These are phyloP conservation scores for Pseudocercospora fijiensis DNA, from an alignment of 2,329 filamentous ascomycete species.

Conservation along the genomic window DNA sequence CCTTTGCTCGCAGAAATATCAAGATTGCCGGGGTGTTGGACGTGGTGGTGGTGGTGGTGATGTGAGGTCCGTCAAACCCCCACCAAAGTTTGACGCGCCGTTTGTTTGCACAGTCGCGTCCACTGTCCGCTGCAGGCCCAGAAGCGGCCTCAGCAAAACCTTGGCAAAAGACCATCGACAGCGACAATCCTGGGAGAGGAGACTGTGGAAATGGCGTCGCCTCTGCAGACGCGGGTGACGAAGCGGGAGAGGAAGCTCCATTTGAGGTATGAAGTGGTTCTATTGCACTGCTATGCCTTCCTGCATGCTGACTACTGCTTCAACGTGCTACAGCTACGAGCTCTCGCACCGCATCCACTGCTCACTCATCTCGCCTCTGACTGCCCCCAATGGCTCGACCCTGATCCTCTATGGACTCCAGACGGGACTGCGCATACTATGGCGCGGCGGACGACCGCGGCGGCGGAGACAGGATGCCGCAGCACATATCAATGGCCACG, in stretches of 20 bases:
- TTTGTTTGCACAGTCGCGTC: conserved; percentile 12
- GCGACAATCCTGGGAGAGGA: conserved; percentile 10
- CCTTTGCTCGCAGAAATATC: neutral
- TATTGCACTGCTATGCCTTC: no score
- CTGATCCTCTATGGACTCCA: conserved; percentile 61
- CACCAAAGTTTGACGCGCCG: conserved; percentile 18
- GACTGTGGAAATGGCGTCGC: neutral
- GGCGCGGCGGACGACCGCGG: conserved; percentile 56
- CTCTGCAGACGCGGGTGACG: conserved; percentile 33
- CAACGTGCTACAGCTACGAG: conserved; percentile 52
- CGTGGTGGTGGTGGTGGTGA: conserved; percentile 5
- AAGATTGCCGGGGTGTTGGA: neutral
- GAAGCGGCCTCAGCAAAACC: conserved; percentile 7
- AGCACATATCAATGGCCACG: conserved; percentile 7
- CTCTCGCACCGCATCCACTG: conserved; percentile 58
- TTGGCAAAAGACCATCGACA: conserved; percentile 8
- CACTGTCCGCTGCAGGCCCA: no score
- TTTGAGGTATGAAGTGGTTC: conserved; percentile 35
- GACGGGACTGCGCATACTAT: conserved; percentile 58
- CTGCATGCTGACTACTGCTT: conserved; percentile 12
- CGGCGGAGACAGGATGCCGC: conserved; percentile 19
- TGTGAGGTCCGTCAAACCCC: conserved; percentile 12
- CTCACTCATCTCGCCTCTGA: conserved; percentile 58
- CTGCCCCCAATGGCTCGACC: conserved; percentile 61
- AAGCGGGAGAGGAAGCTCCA: conserved; percentile 38